Evolutionary conservation across 1,139 yeast genomes (phyloP), one percentile per base, ranked within the genome.

Genomic region (Scheffersomyces stambukii): DNA sequence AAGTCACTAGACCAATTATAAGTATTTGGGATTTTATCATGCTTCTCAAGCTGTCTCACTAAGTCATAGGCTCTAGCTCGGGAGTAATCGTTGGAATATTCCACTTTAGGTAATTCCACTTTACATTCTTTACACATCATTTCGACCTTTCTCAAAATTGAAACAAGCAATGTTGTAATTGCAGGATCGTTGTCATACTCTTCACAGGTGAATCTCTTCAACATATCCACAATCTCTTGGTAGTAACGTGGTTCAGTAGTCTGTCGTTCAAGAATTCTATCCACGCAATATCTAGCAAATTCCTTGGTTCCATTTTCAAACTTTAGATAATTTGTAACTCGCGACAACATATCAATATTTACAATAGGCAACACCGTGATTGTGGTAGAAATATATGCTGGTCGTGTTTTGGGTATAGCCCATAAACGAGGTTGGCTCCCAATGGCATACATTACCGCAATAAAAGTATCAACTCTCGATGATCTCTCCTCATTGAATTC

Each of bases 141-240:
- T 54, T 62, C 53, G 44, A 64, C 46, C 19, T 48, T 36, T 47
- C 60, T 60, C 35, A 46, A 70, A 38, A 58, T 56, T 48, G 46
- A 60, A 3, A 60, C 61, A 25, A 64, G 39, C 13, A 52, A 43
- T 1, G 69, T 55, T 21, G 61, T 62, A 17, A 59, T 44, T 4
- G 57, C 56, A 4, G 57, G 59, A 24, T 69, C 65, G 40, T 70
- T 63, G 6, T 52, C 42, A 21, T 71, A 44, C 28, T 75, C 73
- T 0, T 74, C 77, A 10, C 68, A 61, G 8, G 71, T 60, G 41
- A 70, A 77, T 23, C 70, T 68, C 36, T 65, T 70, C 34, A 77
- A 46, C 30, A 77, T 42, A 14, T 49, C 56, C 9, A 76, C 48
- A 3, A 68, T 51, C 2, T 57, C 59, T 0, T 50, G 41, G 35